Evolutionary conservation across 495 filamentous ascomycete species (phyloP).

Genomic region (Geoglossum glabrum): DNA sequence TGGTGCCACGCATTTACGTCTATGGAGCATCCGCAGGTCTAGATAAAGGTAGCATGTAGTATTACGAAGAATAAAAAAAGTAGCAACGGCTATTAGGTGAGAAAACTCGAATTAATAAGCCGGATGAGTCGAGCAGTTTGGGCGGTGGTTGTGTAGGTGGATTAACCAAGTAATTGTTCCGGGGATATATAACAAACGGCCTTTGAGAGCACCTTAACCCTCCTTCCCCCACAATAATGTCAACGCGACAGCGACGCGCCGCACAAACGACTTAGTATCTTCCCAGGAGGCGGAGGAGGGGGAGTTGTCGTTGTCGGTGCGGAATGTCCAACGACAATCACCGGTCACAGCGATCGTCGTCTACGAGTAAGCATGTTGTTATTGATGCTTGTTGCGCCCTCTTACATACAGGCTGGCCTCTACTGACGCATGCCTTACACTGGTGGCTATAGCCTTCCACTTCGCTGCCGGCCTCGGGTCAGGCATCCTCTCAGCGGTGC

Average conservation of each 20-base stretch:
- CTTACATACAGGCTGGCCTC: too few species aligned
- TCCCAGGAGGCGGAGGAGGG: background rate
- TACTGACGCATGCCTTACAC: background rate
- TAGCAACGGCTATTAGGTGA: background rate
- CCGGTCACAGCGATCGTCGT: background rate
- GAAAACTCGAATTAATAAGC: too few species aligned
- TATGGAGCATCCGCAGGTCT: too few species aligned
- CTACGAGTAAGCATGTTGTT: background rate
- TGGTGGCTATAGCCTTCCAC: conserved; percentile 37
- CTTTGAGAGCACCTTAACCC: too few species aligned
- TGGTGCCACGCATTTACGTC: too few species aligned
- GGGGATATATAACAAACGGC: too few species aligned
- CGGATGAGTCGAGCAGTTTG: too few species aligned
- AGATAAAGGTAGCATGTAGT: background rate
- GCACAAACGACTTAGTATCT: background rate
- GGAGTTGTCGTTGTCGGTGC: background rate
- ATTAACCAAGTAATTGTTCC: too few species aligned
- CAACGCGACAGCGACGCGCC: background rate
- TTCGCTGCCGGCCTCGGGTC: conserved; percentile 77
- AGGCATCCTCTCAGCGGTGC: conserved; percentile 65
- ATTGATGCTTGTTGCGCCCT: too few species aligned
- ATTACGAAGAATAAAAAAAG: background rate
- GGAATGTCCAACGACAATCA: background rate
- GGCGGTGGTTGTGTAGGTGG: too few species aligned
- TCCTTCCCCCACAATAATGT: background rate